Percentiles rank a stretch among this genome's conserved stretches.
These are phyloP conservation scores for Corchorus capsularis DNA, from an alignment of 345 rosid species.

Conservation along the genomic window DNA sequence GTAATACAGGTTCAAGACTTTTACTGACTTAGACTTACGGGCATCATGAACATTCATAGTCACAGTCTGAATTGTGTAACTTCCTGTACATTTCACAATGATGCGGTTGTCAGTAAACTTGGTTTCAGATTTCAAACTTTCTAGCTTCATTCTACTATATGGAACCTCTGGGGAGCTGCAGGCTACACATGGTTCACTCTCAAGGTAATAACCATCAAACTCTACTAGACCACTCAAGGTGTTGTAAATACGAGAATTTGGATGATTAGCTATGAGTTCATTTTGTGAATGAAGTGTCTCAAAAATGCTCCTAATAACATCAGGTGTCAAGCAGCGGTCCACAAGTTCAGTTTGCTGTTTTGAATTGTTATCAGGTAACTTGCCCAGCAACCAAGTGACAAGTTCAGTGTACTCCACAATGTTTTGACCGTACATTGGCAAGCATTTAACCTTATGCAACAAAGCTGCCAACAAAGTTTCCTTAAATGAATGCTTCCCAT, in stretches of 20 bases:
- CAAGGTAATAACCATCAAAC: slow-evolving; percentile 98
- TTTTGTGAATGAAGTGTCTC: slow-evolving; percentile 93
- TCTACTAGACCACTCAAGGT: slow-evolving; percentile 92
- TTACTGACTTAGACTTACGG: slow-evolving; percentile 95
- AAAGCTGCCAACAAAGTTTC: slow-evolving; percentile 69
- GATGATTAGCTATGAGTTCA: slow-evolving; percentile 98
- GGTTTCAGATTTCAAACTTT: slow-evolving; percentile 95
- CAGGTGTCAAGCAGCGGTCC: slow-evolving; percentile 78
- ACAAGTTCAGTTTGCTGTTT: slow-evolving; percentile 77
- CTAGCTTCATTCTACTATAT: slow-evolving; percentile 95
- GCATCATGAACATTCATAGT: slow-evolving; percentile 99
- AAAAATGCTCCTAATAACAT: slow-evolving; percentile 75
- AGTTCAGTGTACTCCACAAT: slow-evolving; percentile 93
- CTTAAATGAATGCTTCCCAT: slow-evolving; percentile 78
- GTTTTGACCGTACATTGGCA: slow-evolving; percentile 96
- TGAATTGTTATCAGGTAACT: slow-evolving; percentile 70
- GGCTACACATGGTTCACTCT: slow-evolving; percentile 98
- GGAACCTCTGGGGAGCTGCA: slow-evolving; percentile 99
- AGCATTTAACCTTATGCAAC: slow-evolving; percentile 63
- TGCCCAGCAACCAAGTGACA: slow-evolving; percentile 75
- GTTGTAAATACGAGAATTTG: slow-evolving; percentile 94
- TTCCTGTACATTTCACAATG: slow-evolving; percentile 96
- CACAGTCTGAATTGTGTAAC: slow-evolving; percentile 96
- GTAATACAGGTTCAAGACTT: slow-evolving; percentile 91
- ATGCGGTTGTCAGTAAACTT: slow-evolving; percentile 97